A percentile compares a stretch with the other conserved stretches of the same genome.
Evolutionary conservation across 106 monocot species (phyloP).

Genomic region (Apostasia shenzhenica): DNA sequence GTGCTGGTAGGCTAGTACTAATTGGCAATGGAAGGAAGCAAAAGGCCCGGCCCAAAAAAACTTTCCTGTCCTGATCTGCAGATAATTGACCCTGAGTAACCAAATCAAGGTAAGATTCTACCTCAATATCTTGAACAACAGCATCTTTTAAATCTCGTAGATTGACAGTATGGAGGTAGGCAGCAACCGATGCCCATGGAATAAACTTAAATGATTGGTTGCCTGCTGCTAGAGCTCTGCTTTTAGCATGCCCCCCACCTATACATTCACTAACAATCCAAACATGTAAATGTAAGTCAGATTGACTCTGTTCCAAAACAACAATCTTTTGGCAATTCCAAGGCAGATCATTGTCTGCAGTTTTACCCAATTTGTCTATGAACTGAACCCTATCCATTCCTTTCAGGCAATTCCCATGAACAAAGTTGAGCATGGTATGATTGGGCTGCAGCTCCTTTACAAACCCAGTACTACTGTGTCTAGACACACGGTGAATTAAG

Average conservation of each 20-base stretch:
- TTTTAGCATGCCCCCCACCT: constrained; percentile 80
- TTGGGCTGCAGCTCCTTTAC: constrained; percentile 49
- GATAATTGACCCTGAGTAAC: constrained; percentile 13
- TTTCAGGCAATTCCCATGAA: constrained; percentile 42
- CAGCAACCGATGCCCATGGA: constrained; percentile 97
- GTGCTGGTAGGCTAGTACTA: constrained; percentile 69
- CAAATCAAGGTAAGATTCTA: constrained; percentile 12
- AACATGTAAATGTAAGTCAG: constrained; percentile 29
- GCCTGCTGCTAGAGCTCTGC: constrained; percentile 33
- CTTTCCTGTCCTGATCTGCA: constrained; percentile 27
- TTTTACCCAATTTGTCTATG: constrained; percentile 65
- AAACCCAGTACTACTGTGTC: constrained; percentile 28
- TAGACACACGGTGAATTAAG: constrained; percentile 70
- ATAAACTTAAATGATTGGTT: constrained; percentile 67
- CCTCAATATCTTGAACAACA: constrained; percentile 15
- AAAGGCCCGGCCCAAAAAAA: constrained; percentile 75
- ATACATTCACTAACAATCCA: constrained; percentile 90
- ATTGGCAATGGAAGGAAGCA: constrained; percentile 95
- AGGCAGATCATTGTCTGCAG: constrained; percentile 67
- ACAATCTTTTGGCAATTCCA: constrained; percentile 79
- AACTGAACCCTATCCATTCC: constrained; percentile 77
- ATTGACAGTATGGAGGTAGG: constrained; percentile 46
- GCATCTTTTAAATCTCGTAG: constrained; percentile 28
- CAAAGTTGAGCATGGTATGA: constrained; percentile 68
- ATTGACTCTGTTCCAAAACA: constrained; percentile 42